Evolutionary conservation across 768 basidiomycete species (phyloP), one percentile per base, ranked within the genome.

Genomic region (Russula ochroleuca): DNA sequence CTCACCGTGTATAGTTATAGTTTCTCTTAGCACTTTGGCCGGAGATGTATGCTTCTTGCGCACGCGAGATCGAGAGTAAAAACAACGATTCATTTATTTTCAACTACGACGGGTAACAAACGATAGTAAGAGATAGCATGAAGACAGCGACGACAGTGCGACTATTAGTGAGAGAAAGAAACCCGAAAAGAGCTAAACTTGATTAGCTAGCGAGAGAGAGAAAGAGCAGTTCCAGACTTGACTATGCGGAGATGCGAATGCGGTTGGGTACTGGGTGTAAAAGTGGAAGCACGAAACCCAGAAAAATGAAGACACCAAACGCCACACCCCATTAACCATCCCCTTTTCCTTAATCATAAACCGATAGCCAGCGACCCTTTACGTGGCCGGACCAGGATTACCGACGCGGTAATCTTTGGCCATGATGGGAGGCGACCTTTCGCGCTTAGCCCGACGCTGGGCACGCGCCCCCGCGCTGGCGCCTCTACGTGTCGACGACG

Each of bases 351-450:
- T 38, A 10, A 25, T 15, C 25, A 25, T 11, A 23, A 49, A 2
- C 23, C n/a, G n/a, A n/a, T n/a, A n/a, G n/a, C n/a, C 2, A 11
- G 35, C 7, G 7, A 49, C 13, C 11, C 5, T 28, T 49, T 25
- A 49, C 21, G 10, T 5, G 11, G 45, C 21, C 21, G 9, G 10
- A 11, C 11, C 31, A 9, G 31, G 1, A 31, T 52, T 38, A 33
- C 45, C 21, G 2, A 48, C 31, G 0, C 63, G 52, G 11, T 64
- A 64, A 33, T 64, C 63, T 38, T 59, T 64, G 13, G 58, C 57
- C 47, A 25, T 59, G 31, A 64, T 55, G 4, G 25, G 11, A 13
- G 57, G 23, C 15, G 63, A 1, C 13, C 51, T 35, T 13, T 53
- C 45, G 50, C 50, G 45, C 28, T 4, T 59, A 0, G 0, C 5